A percentile compares a stretch with the other conserved stretches of the same genome.
Evolutionary conservation across 1,284 basidiomycete species (phyloP).

Genomic region (Spongispora temasekensis): DNA sequence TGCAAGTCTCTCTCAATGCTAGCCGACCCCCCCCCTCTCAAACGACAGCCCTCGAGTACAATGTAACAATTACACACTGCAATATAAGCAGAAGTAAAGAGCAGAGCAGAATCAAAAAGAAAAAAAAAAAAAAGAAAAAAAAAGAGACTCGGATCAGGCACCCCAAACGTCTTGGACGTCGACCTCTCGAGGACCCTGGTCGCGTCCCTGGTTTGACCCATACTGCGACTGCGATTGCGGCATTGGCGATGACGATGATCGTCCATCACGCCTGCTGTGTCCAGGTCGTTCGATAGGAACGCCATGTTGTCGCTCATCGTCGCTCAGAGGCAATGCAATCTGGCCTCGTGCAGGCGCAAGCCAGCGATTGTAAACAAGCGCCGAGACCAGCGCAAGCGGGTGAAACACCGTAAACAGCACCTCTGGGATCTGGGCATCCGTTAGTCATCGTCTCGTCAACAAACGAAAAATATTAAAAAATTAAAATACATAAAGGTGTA

Average conservation of each 20-base stretch:
- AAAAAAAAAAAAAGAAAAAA: neutral
- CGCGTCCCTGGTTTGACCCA: slow-evolving; percentile 6
- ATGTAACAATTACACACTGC: too few species aligned
- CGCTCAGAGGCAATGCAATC: slow-evolving; percentile 49
- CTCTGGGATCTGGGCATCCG: slow-evolving; percentile 46
- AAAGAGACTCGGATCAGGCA: slow-evolving; percentile 5
- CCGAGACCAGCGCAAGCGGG: slow-evolving; percentile 51
- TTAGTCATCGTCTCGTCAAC: neutral
- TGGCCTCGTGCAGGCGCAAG: slow-evolving; percentile 36
- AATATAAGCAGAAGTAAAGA: too few species aligned
- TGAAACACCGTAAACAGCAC: slow-evolving; percentile 62
- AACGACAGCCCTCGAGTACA: too few species aligned
- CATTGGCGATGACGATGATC: slow-evolving; percentile 1
- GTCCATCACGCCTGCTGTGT: slow-evolving; percentile 2
- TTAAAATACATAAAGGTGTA: too few species aligned
- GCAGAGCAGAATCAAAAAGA: neutral
- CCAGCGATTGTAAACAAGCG: slow-evolving; percentile 38
- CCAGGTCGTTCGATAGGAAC: neutral
- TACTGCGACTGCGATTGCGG: slow-evolving; percentile 3
- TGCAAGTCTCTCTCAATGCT: too few species aligned
- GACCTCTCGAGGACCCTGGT: slow-evolving; percentile 36
- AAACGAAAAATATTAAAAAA: neutral
- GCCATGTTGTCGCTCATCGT: slow-evolving; percentile 6
- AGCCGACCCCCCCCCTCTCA: too few species aligned
- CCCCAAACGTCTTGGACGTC: slow-evolving; percentile 31